Evolutionary conservation across 139 green algal genomes (phyloP).

Genomic region (Chlamydomonas eustigma): DNA sequence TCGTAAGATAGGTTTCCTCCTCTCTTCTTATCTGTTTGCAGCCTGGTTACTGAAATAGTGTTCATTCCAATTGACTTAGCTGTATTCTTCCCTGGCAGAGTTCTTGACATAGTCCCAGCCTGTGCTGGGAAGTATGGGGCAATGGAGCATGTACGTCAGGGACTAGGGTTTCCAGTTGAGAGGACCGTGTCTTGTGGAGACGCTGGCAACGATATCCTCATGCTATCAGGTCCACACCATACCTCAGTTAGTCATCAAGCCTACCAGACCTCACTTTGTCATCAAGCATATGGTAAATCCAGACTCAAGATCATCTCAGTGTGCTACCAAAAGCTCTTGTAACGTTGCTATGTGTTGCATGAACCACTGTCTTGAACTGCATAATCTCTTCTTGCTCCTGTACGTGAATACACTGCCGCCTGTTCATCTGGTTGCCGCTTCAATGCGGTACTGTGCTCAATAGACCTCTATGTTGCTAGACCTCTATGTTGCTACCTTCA

Average conservation of each 20-base stretch:
- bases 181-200: slow-evolving; percentile 81
- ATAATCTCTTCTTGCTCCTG: too few species aligned
- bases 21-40: neutral
- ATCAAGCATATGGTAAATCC: neutral
- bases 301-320: neutral
- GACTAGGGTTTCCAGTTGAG: slow-evolving; percentile 54
- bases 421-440: too few species aligned
- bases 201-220: slow-evolving; percentile 88
- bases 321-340: neutral
- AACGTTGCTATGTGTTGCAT: too few species aligned
- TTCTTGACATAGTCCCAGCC: slow-evolving; percentile 33
- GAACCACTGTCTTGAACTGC: too few species aligned
- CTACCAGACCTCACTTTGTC: neutral
- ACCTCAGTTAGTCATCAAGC: neutral
- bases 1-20: too few species aligned
- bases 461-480: neutral
- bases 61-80: neutral
- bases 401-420: too few species aligned
- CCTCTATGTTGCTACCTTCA: neutral
- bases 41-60: neutral
- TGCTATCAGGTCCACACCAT: slow-evolving; percentile 65
- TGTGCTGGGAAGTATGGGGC: slow-evolving; percentile 72
- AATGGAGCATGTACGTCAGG: slow-evolving; percentile 69
- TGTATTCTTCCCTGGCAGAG: neutral
- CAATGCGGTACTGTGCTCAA: neutral